Conservation (phyloP, 306 rosid genomes). For the Vigna radiata region DNA sequence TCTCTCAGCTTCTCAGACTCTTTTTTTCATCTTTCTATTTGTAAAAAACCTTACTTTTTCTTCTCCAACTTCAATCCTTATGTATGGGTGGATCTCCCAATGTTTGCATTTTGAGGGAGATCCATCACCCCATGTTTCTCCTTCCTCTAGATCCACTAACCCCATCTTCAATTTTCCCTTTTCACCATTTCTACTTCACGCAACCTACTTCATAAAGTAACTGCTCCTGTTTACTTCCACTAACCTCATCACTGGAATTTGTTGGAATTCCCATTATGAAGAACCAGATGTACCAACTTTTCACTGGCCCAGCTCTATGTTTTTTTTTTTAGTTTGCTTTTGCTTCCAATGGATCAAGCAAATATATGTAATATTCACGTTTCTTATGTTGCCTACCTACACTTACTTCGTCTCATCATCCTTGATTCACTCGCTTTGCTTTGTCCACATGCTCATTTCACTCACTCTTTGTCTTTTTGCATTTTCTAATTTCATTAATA, state of each 20-base stretch:
- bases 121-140: constrained; percentile 40
- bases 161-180: constrained; percentile 22
- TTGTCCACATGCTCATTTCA: background rate
- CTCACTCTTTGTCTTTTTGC: background rate
- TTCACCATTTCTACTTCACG: background rate
- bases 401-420: constrained; percentile 1
- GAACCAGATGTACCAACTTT: constrained; percentile 9
- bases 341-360: constrained; percentile 30
- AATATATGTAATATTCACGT: background rate
- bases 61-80: background rate
- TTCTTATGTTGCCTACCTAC: background rate
- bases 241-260: background rate
- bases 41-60: background rate
- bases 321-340: background rate
- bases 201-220: background rate
- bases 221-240: background rate
- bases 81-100: constrained; percentile 48
- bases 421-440: background rate
- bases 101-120: constrained; percentile 47
- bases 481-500: constrained; percentile 5
- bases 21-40: background rate
- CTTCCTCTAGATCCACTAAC: constrained; percentile 59
- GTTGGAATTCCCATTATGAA: background rate
- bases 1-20: too few species aligned
- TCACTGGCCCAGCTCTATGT: constrained; percentile 6